phyloP scores from a whole-genome alignment of 129 eudicot species.

The Artemisia annua region DNA sequence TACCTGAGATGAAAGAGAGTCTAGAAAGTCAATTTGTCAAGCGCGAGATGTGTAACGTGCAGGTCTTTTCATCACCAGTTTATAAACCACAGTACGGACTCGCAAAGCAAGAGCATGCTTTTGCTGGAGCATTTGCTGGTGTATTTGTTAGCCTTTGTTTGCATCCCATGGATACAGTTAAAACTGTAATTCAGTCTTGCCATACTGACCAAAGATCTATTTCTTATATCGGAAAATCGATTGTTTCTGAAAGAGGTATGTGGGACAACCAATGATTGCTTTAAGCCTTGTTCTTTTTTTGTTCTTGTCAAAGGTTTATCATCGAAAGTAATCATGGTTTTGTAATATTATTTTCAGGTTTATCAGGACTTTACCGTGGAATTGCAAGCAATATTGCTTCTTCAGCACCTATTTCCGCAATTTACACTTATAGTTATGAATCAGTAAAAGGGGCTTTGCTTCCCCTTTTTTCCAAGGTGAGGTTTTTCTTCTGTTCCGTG shows the following conservation, averaged over 20 bases:
- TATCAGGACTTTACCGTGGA: constrained; percentile 90
- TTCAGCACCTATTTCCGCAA: constrained; percentile 96
- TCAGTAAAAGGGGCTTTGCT: constrained; percentile 79
- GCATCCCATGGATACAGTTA: constrained; percentile 93
- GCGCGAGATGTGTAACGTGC: constrained; percentile 25
- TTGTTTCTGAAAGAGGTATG: constrained; percentile 85
- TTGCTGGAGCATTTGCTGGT: constrained; percentile 97
- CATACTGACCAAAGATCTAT: constrained; percentile 61
- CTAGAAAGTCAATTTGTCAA: constrained; percentile 21
- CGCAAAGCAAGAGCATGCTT: constrained; percentile 92
- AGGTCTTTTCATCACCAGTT: constrained; percentile 24
- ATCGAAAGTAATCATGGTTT: constrained; percentile 18
- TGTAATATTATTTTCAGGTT: constrained; percentile 42
- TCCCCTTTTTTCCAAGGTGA: constrained; percentile 85
- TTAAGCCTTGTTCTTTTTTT: background rate
- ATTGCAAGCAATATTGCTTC: constrained; percentile 78
- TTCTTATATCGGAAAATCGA: constrained; percentile 54
- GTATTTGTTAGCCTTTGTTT: constrained; percentile 83
- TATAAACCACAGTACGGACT: constrained; percentile 37
- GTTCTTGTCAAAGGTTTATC: constrained; percentile 3
- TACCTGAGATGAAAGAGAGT: constrained; percentile 26
- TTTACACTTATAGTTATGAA: constrained; percentile 95
- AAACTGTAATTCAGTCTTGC: constrained; percentile 88
- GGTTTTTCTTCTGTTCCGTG: background rate
- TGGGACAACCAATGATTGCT: background rate